Conservation (phyloP, 2,329 filamentous ascomycete genomes). For the Colletotrichum destructivum region DNA sequence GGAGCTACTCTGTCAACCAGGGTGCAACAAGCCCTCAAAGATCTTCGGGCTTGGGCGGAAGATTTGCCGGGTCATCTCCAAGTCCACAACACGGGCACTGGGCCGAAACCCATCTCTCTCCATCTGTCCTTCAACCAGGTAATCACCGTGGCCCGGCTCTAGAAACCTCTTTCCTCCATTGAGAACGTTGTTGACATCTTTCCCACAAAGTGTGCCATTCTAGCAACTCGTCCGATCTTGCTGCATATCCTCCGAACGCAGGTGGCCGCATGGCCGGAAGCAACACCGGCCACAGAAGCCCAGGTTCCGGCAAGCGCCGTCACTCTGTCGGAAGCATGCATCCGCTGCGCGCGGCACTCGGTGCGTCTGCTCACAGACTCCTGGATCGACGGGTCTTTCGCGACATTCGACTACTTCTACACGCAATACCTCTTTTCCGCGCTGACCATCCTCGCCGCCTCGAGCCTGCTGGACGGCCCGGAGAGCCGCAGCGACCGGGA, state of each 20-base stretch:
- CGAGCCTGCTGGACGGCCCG: slow-evolving; percentile 53
- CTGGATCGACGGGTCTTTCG: slow-evolving; percentile 63
- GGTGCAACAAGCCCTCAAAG: slow-evolving; percentile 52
- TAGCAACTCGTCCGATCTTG: slow-evolving; percentile 53
- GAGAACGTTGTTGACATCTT: slow-evolving; percentile 37
- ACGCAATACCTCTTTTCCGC: slow-evolving; percentile 64
- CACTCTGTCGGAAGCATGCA: slow-evolving; percentile 60
- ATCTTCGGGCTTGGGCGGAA: slow-evolving; percentile 51
- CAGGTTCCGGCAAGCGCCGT: slow-evolving; percentile 51
- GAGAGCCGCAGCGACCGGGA: slow-evolving; percentile 54
- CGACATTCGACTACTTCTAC: slow-evolving; percentile 62
- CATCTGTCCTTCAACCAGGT: slow-evolving; percentile 54
- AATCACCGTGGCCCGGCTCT: not conserved
- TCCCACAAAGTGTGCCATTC: slow-evolving; percentile 49
- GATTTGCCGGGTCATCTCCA: slow-evolving; percentile 51
- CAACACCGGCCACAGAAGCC: slow-evolving; percentile 40
- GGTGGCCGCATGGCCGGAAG: slow-evolving; percentile 42
- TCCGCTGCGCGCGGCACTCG: slow-evolving; percentile 62
- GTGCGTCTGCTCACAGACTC: slow-evolving; percentile 57
- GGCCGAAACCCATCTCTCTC: slow-evolving; percentile 49
- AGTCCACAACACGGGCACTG: slow-evolving; percentile 46
- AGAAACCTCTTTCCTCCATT: no score
- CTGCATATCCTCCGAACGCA: slow-evolving; percentile 52
- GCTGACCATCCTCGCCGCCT: slow-evolving; percentile 60
- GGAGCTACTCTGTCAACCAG: slow-evolving; percentile 49